Percentiles rank a stretch among this genome's conserved stretches.
Evolutionary conservation across 2,329 filamentous ascomycete species (phyloP).

Genomic region (Fusarium verticillioides): DNA sequence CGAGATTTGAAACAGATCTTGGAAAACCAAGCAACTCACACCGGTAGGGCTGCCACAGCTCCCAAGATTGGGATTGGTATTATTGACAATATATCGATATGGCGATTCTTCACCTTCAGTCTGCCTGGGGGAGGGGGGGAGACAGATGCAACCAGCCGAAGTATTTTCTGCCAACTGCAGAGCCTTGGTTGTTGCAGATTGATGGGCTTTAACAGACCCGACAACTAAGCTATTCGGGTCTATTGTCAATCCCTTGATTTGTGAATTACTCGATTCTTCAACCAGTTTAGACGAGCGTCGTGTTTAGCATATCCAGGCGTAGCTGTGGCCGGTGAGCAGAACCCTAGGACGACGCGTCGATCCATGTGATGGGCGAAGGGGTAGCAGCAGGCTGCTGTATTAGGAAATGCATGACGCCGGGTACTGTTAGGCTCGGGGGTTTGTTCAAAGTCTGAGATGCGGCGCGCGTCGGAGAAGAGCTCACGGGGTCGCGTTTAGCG

Average conservation of each 20-base stretch:
- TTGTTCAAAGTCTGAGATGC: conserved; percentile 35
- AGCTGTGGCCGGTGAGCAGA: conserved; percentile 43
- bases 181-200: conserved; percentile 17
- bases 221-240: neutral
- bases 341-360: conserved; percentile 31
- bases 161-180: conserved; percentile 4
- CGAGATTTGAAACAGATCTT: neutral
- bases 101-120: neutral
- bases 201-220: conserved; percentile 29
- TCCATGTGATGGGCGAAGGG: conserved; percentile 44
- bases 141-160: conserved; percentile 21
- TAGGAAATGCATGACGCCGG: conserved; percentile 43
- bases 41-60: neutral
- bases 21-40: neutral
- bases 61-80: neutral
- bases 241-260: neutral
- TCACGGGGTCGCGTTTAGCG: conserved; percentile 45
- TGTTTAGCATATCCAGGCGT: conserved; percentile 29
- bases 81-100: conserved; percentile 6
- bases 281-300: conserved; percentile 2
- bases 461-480: conserved; percentile 33
- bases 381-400: conserved; percentile 41
- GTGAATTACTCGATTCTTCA: neutral
- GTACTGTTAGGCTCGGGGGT: conserved; percentile 29
- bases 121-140: conserved; percentile 1